phyloP scores from a whole-genome alignment of 306 rosid genomes.

The Trifolium subterraneum region DNA sequence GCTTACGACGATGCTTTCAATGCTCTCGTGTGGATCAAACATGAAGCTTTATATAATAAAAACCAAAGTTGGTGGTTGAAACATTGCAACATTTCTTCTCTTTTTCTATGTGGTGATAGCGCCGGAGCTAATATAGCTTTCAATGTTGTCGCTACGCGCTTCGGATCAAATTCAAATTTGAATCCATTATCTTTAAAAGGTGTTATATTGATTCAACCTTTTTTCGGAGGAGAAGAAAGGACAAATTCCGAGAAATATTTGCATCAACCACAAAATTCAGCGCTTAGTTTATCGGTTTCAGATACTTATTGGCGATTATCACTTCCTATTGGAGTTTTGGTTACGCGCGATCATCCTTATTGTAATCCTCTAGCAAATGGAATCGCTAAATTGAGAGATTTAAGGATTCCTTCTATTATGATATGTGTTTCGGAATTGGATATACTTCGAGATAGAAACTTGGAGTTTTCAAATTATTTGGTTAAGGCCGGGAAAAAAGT shows the following conservation, averaged over 20 bases:
- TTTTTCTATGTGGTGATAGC: constrained; percentile 82
- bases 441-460: constrained; percentile 68
- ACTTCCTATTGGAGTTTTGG: constrained; percentile 64
- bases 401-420: constrained; percentile 57
- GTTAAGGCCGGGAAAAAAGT: constrained; percentile 65
- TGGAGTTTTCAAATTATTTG: constrained; percentile 69
- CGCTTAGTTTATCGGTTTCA: constrained; percentile 61
- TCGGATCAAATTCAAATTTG: constrained; percentile 40
- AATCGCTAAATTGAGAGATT: constrained; percentile 50
- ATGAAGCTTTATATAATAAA: constrained; percentile 48
- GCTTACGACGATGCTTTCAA: constrained; percentile 79
- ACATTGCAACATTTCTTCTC: constrained; percentile 52
- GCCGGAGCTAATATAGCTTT: constrained; percentile 92
- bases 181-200: constrained; percentile 61
- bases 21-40: constrained; percentile 73
- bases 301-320: constrained; percentile 82
- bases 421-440: constrained; percentile 80
- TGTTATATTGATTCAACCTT: constrained; percentile 79
- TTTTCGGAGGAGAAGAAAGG: constrained; percentile 81
- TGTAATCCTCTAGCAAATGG: constrained; percentile 68
- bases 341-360: constrained; percentile 75
- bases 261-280: constrained; percentile 58
- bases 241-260: constrained; percentile 66
- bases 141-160: constrained; percentile 61
- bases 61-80: constrained; percentile 75